Evolutionary conservation across 148 eudicot genomes (phyloP).

Genomic region (Rhododendron simsii): DNA sequence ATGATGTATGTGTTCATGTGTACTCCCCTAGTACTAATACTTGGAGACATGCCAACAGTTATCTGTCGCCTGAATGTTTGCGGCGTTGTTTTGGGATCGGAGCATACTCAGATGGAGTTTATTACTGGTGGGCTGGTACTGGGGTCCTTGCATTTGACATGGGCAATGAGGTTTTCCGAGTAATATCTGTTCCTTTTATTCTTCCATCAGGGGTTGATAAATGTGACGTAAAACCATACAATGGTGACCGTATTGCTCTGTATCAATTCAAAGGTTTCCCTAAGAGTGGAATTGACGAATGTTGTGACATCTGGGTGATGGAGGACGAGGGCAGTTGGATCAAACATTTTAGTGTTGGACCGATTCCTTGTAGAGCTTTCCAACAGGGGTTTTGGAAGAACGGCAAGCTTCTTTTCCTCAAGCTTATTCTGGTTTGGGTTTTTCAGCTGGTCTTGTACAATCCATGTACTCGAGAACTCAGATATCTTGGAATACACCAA

Average conservation of each 20-base stretch:
- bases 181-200: neutral
- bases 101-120: neutral
- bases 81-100: neutral
- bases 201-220: neutral
- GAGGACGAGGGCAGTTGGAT: neutral
- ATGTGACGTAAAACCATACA: too few species aligned
- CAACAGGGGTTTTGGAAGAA: conserved; percentile 3
- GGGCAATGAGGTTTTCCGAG: neutral
- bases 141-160: conserved; percentile 2
- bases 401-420: neutral
- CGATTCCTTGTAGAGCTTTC: neutral
- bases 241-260: neutral
- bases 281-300: too few species aligned
- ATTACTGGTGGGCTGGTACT: neutral
- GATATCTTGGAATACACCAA: neutral
- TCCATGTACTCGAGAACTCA: neutral
- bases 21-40: neutral
- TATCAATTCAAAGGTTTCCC: neutral
- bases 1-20: neutral
- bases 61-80: neutral
- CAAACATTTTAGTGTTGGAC: neutral
- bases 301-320: neutral
- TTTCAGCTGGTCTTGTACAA: neutral
- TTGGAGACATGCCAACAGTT: neutral
- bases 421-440: neutral